A percentile compares a stretch with the other conserved stretches of the same genome.
Evolutionary conservation across 192 early-diverging fungal genomes (phyloP).

Genomic region (Obelidium mucronatum): DNA sequence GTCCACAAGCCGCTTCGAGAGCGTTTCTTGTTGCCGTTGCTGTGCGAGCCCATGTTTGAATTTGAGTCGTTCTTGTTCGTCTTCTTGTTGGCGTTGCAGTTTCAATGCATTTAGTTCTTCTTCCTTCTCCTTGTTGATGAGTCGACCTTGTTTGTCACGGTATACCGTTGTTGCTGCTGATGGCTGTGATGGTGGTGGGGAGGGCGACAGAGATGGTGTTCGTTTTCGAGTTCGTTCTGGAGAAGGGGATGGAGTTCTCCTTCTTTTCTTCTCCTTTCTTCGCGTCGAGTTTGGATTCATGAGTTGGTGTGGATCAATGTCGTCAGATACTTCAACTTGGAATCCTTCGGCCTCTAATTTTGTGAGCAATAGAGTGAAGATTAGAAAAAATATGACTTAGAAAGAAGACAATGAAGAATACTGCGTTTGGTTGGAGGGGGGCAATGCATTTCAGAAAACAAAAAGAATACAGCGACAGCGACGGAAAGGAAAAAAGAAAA

Average conservation of each 20-base stretch:
- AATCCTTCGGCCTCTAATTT: constrained; percentile 5
- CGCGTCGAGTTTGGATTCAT: too few species aligned
- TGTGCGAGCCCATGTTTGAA: constrained; percentile 75
- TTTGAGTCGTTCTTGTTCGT: constrained; percentile 53
- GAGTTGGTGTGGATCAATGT: too few species aligned
- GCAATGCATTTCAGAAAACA: too few species aligned
- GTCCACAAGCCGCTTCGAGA: constrained; percentile 38
- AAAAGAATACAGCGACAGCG: too few species aligned
- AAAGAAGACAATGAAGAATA: too few species aligned
- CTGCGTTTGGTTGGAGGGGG: too few species aligned
- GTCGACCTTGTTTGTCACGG: constrained; percentile 67
- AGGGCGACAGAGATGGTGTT: constrained; percentile 36
- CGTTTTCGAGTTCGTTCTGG: neutral
- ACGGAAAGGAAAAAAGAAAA: too few species aligned
- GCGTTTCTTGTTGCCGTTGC: constrained; percentile 41
- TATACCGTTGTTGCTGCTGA: constrained; percentile 64
- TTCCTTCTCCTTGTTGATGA: constrained; percentile 59
- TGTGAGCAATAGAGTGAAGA: too few species aligned
- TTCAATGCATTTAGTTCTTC: constrained; percentile 45
- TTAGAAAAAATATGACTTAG: too few species aligned
- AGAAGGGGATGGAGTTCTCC: constrained; percentile 7
- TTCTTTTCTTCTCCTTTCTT: too few species aligned
- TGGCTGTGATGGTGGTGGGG: constrained; percentile 21
- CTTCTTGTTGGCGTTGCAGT: constrained; percentile 45
- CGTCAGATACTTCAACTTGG: too few species aligned